phyloP scores from a whole-genome alignment of 2,329 filamentous ascomycete species.

The Pleomassaria siparia region DNA sequence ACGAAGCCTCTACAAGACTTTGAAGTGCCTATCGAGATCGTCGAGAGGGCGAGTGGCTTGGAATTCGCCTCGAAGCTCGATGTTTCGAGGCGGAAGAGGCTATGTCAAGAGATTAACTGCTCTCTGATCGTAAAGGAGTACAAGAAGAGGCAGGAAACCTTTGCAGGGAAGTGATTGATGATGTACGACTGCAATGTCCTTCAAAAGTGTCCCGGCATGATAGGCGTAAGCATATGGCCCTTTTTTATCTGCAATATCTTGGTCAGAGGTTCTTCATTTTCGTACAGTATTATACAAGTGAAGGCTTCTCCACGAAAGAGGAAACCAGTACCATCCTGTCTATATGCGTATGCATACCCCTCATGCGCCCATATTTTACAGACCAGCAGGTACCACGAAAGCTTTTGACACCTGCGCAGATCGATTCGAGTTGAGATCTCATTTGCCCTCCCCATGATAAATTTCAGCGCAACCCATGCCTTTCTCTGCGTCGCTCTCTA shows the following conservation, averaged over 20 bases:
- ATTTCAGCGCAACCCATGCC: too few relatives aligned
- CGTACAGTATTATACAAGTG: slow-evolving; percentile 30
- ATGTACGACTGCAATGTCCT: neutral
- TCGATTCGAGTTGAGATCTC: neutral
- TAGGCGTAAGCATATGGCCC: slow-evolving; percentile 11
- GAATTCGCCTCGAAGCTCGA: slow-evolving; percentile 87
- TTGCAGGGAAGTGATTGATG: slow-evolving; percentile 31
- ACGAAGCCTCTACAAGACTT: slow-evolving; percentile 86
- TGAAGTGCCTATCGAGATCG: slow-evolving; percentile 88
- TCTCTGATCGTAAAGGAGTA: slow-evolving; percentile 82
- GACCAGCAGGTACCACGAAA: neutral
- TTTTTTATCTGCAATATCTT: neutral
- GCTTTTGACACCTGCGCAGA: neutral
- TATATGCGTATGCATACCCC: slow-evolving; percentile 1
- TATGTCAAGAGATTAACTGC: slow-evolving; percentile 87
- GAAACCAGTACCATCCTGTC: neutral
- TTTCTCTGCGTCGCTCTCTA: neutral
- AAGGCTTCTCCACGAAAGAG: neutral
- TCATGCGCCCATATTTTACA: neutral
- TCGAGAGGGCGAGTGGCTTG: slow-evolving; percentile 88
- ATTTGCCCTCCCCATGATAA: too few relatives aligned
- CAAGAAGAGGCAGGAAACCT: slow-evolving; percentile 57
- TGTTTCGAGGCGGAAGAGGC: slow-evolving; percentile 67
- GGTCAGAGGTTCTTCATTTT: neutral
- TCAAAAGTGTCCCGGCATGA: slow-evolving; percentile 15